phyloP scores from a whole-genome alignment of 371 early-diverging fungal species.

The Blakeslea trispora region DNA sequence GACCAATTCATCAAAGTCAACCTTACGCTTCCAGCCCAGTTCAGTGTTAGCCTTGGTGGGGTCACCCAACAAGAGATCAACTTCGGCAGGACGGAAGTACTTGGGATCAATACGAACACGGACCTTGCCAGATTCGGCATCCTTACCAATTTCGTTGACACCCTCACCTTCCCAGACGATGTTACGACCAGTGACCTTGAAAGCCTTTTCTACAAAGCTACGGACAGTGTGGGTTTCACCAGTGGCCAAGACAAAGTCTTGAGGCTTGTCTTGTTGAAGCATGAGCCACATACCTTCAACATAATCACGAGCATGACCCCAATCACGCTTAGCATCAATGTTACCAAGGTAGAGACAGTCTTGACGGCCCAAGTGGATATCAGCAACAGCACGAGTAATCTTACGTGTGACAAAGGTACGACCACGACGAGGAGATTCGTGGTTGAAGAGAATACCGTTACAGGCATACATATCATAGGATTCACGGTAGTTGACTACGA shows the following conservation, averaged over 20 bases:
- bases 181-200: slow-evolving; percentile 66
- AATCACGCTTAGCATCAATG: slow-evolving; percentile 85
- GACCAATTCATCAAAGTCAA: slow-evolving; percentile 70
- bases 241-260: slow-evolving; percentile 85
- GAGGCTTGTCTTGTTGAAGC: slow-evolving; percentile 78
- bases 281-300: slow-evolving; percentile 90
- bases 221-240: slow-evolving; percentile 87
- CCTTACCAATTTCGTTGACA: slow-evolving; percentile 73
- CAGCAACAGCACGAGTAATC: slow-evolving; percentile 82
- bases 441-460: slow-evolving; percentile 87
- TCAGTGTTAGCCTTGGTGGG: slow-evolving; percentile 73
- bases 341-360: slow-evolving; percentile 81
- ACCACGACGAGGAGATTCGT: slow-evolving; percentile 85
- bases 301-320: slow-evolving; percentile 90
- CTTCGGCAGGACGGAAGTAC: slow-evolving; percentile 88
- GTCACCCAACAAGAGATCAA: slow-evolving; percentile 80
- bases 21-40: slow-evolving; percentile 75
- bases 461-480: slow-evolving; percentile 83
- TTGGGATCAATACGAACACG: slow-evolving; percentile 75
- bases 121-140: slow-evolving; percentile 65
- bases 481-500: slow-evolving; percentile 82
- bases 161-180: slow-evolving; percentile 82
- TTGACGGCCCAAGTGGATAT: slow-evolving; percentile 71
- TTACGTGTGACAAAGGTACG: slow-evolving; percentile 86
- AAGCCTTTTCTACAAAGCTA: slow-evolving; percentile 81